These are phyloP conservation scores for Aspergillus hancockii DNA, from an alignment of 495 filamentous ascomycete species.

Conservation along the genomic window DNA sequence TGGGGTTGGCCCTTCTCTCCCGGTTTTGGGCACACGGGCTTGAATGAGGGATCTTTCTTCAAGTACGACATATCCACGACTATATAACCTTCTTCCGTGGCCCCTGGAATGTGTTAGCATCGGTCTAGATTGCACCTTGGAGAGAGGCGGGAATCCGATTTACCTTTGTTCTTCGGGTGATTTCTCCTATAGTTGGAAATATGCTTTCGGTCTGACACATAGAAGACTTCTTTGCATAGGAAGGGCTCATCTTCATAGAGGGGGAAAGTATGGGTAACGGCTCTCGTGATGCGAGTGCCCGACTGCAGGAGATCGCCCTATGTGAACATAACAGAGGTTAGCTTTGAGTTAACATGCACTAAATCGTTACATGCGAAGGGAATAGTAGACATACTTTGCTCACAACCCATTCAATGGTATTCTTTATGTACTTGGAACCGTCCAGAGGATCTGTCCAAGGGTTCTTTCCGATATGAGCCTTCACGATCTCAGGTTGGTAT, in stretches of 20 bases:
- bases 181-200: slow-evolving; percentile 1
- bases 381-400: slow-evolving; percentile 10
- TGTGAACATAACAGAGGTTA: background rate
- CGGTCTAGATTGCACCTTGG: background rate
- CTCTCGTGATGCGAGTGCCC: background rate
- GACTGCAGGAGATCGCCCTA: slow-evolving; percentile 2
- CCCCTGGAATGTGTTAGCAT: background rate
- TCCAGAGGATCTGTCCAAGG: background rate
- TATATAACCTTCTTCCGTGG: slow-evolving; percentile 7
- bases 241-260: background rate
- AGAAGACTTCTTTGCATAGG: slow-evolving; percentile 7
- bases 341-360: background rate
- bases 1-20: background rate
- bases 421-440: slow-evolving; percentile 3
- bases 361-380: background rate
- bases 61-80: slow-evolving; percentile 10
- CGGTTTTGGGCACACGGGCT: background rate
- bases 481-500: slow-evolving; percentile 2
- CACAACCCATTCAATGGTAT: slow-evolving; percentile 14
- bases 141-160: background rate
- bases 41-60: slow-evolving; percentile 1
- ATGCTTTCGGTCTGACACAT: slow-evolving; percentile 8
- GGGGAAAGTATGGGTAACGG: slow-evolving; percentile 2
- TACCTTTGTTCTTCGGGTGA: slow-evolving; percentile 9
- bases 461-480: background rate